Percentiles rank a stretch among this genome's conserved stretches.
These are phyloP conservation scores for Chamaenerion angustifolium DNA, from an alignment of 345 rosid genomes.

Conservation along the genomic window DNA sequence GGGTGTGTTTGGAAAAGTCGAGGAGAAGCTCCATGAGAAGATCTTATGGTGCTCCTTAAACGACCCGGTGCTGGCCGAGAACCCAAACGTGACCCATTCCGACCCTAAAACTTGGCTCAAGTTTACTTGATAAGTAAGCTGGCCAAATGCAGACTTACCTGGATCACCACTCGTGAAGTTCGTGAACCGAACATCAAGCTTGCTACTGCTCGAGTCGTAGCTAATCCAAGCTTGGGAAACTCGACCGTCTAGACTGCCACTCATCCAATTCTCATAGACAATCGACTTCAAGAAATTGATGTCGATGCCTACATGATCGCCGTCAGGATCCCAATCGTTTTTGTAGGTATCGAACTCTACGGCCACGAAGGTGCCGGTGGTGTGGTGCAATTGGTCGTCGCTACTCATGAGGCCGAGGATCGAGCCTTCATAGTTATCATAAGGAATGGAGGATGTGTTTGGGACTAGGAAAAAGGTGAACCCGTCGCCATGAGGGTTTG, in stretches of 20 bases:
- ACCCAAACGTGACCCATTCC: conserved; percentile 15
- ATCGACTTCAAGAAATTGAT: conserved; percentile 13
- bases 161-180: conserved; percentile 4
- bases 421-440: not conserved
- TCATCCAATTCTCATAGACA: not conserved
- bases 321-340: conserved; percentile 8
- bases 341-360: conserved; percentile 18
- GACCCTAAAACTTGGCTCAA: conserved; percentile 5
- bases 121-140: conserved; percentile 3
- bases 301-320: conserved; percentile 18
- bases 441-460: not conserved
- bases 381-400: conserved; percentile 1
- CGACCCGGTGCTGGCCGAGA: conserved; percentile 16
- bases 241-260: conserved; percentile 1
- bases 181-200: conserved; percentile 8
- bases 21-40: conserved; percentile 12
- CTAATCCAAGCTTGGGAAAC: conserved; percentile 14
- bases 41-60: conserved; percentile 5
- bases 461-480: conserved; percentile 3
- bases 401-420: conserved; percentile 9
- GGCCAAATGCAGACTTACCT: not conserved
- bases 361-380: conserved; percentile 4
- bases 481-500: not conserved
- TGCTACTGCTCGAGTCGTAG: conserved; percentile 11
- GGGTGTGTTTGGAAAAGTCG: not conserved